A percentile compares a stretch with the other conserved stretches of the same genome.
Conservation (phyloP, 257 asterid genomes). For the Solanum okadae region DNA sequence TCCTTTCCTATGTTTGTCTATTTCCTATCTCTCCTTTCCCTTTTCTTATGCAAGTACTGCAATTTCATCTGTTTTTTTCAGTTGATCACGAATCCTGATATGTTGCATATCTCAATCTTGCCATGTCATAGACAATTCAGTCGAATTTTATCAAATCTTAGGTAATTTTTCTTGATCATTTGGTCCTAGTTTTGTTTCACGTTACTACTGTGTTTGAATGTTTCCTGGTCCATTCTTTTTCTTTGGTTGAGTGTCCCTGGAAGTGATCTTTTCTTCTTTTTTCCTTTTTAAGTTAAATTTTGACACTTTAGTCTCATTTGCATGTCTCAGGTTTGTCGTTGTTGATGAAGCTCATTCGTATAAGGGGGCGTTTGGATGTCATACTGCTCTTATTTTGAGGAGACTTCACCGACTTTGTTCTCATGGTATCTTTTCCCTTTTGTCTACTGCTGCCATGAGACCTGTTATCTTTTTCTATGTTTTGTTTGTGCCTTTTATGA, state of each 20-base stretch:
- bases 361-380: constrained; percentile 94
- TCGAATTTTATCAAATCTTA: constrained; percentile 71
- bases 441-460: background rate
- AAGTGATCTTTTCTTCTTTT: background rate
- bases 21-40: background rate
- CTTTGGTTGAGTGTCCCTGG: background rate
- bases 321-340: constrained; percentile 50
- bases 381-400: constrained; percentile 82
- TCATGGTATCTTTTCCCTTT: constrained; percentile 42
- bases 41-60: constrained; percentile 7
- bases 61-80: constrained; percentile 31
- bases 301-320: background rate
- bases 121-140: constrained; percentile 77
- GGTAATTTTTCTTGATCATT: constrained; percentile 30
- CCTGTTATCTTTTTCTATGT: constrained; percentile 5
- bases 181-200: background rate
- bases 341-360: constrained; percentile 92
- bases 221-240: background rate
- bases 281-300: background rate
- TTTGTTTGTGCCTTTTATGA: background rate
- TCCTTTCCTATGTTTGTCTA: background rate
- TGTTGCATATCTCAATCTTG: constrained; percentile 86
- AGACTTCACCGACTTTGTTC: constrained; percentile 90
- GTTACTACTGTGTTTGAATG: background rate
- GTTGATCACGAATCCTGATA: constrained; percentile 96